Conservation (phyloP, 768 basidiomycete genomes). For the Psilocybe cyanescens region DNA sequence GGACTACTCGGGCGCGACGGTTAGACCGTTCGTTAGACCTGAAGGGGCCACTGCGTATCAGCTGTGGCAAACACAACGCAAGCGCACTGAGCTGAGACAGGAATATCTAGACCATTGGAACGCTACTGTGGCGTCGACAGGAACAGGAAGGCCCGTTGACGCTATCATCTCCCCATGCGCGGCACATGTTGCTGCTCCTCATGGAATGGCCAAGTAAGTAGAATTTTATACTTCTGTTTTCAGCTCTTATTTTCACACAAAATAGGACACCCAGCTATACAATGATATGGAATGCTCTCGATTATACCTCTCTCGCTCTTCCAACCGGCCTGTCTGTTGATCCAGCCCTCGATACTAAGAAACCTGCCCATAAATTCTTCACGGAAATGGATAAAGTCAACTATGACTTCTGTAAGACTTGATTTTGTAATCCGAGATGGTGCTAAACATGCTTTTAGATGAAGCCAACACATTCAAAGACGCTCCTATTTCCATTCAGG, state of each 20-base stretch:
- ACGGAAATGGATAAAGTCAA: constrained; percentile 48
- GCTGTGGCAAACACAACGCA: constrained; percentile 70
- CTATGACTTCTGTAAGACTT: constrained; percentile 26
- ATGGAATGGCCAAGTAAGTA: constrained; percentile 47
- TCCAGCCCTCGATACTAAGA: constrained; percentile 51
- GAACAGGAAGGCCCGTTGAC: constrained; percentile 76
- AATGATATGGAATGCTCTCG: constrained; percentile 67
- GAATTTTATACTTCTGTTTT: not conserved
- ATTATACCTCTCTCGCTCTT: constrained; percentile 63
- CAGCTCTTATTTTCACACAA: not conserved
- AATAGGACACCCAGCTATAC: constrained; percentile 39
- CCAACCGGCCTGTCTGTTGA: constrained; percentile 66
- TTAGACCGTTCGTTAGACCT: constrained; percentile 24
- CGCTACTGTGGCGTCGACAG: constrained; percentile 49
- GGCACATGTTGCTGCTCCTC: constrained; percentile 63
- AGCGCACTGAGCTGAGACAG: constrained; percentile 50
- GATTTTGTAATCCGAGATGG: not conserved
- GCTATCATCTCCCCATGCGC: constrained; percentile 72
- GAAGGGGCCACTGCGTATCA: constrained; percentile 53
- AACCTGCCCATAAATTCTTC: constrained; percentile 49
- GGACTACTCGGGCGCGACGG: constrained; percentile 7
- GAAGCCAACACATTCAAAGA: constrained; percentile 57
- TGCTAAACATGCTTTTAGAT: constrained; percentile 47
- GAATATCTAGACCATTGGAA: constrained; percentile 70
- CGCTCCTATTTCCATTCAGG: constrained; percentile 67